Conservation (phyloP, 2,329 filamentous ascomycete species). For the Fusarium foetens region DNA sequence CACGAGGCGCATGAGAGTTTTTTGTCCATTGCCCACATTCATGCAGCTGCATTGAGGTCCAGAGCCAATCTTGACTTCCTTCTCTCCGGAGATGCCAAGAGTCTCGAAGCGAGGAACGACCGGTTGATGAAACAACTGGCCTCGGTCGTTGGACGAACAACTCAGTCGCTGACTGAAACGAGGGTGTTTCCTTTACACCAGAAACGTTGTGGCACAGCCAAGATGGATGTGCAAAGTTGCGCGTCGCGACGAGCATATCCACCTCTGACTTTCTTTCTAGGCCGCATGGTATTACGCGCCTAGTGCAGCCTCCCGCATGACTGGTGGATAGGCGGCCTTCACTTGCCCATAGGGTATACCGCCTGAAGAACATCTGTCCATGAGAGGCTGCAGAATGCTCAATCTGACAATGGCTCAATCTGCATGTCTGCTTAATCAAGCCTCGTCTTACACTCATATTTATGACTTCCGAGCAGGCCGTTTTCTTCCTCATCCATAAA, state of each 20-base stretch:
- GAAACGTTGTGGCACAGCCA: conserved; percentile 3
- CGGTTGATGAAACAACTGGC: conserved; percentile 33
- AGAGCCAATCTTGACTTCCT: conserved; percentile 26
- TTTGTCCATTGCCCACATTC: neutral
- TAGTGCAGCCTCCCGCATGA: conserved; percentile 16
- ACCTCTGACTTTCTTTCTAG: neutral
- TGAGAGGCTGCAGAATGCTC: neutral
- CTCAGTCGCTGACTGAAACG: conserved; percentile 12
- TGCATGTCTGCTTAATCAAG: neutral
- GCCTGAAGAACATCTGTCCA: neutral
- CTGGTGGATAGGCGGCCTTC: conserved; percentile 8
- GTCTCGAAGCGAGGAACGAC: conserved; percentile 27
- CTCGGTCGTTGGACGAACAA: conserved; percentile 21
- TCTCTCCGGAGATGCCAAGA: conserved; percentile 40
- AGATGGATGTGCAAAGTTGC: conserved; percentile 4
- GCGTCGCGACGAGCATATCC: neutral
- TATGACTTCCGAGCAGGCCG: neutral
- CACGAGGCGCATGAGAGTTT: neutral
- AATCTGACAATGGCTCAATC: neutral
- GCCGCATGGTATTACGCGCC: conserved; percentile 9
- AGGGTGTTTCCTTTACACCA: conserved; percentile 6
- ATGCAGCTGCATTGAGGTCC: neutral
- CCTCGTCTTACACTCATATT: neutral
- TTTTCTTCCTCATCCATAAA: neutral
- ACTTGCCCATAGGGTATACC: conserved; percentile 14